These are phyloP conservation scores for Aureococcus anophagefferens DNA, from an alignment of 108 stramenopile genomes.

Conservation along the genomic window DNA sequence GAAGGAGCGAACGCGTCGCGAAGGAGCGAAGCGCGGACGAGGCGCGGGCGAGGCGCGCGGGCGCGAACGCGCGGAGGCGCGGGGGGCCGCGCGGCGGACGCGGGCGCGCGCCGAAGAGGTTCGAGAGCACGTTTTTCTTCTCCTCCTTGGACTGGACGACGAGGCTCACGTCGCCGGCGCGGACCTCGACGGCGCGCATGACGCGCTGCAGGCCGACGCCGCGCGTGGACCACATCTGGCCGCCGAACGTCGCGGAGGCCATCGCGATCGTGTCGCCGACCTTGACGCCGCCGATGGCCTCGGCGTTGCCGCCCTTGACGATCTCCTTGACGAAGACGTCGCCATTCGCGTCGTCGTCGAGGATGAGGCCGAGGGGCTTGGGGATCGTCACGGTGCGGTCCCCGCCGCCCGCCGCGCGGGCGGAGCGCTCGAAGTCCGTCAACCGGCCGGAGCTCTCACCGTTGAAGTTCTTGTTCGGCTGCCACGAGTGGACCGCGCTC, in stretches of 20 bases:
- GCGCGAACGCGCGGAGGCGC: too few relatives aligned
- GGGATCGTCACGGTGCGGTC: slow-evolving; percentile 81
- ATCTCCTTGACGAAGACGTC: slow-evolving; percentile 81
- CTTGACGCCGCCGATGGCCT: slow-evolving; percentile 33
- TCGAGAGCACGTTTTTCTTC: background rate
- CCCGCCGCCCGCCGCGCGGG: background rate
- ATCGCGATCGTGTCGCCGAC: slow-evolving; percentile 83
- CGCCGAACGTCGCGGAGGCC: slow-evolving; percentile 88
- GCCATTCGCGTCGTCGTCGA: slow-evolving; percentile 75
- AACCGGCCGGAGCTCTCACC: background rate
- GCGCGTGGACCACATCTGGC: slow-evolving; percentile 82
- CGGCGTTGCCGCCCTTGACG: slow-evolving; percentile 77
- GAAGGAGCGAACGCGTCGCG: too few relatives aligned
- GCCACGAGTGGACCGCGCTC: background rate
- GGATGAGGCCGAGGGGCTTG: slow-evolving; percentile 76
- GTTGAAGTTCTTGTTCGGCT: background rate
- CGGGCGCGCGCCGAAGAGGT: background rate
- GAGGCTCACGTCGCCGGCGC: slow-evolving; percentile 21
- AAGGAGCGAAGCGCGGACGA: too few relatives aligned
- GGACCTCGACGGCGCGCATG: slow-evolving; percentile 75
- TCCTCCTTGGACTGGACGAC: slow-evolving; percentile 28
- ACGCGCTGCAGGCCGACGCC: slow-evolving; percentile 78
- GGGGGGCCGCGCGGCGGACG: too few relatives aligned
- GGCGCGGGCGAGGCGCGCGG: too few relatives aligned
- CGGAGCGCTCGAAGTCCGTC: slow-evolving; percentile 1